These are phyloP conservation scores for Pseudogymnoascus sp. DNA, from an alignment of 2,329 filamentous ascomycete species.

Conservation along the genomic window DNA sequence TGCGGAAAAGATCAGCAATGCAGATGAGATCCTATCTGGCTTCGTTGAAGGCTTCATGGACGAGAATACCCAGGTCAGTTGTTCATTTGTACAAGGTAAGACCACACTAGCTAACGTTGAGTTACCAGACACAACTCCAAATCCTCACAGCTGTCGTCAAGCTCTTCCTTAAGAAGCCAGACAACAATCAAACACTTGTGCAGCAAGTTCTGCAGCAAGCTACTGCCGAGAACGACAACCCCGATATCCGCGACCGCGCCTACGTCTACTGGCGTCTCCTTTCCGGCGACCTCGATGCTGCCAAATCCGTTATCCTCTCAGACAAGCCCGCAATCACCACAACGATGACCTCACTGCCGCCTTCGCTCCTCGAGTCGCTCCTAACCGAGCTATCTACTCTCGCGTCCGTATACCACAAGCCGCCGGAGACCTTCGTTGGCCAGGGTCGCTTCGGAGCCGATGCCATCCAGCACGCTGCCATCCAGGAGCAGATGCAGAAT, in stretches of 20 bases:
- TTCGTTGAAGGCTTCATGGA: conserved; percentile 95
- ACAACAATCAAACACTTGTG: conserved; percentile 82
- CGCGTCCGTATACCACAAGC: conserved; percentile 97
- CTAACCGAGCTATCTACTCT: conserved; percentile 87
- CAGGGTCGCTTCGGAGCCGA: conserved; percentile 91
- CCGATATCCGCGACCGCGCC: conserved; percentile 91
- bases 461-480: conserved; percentile 88
- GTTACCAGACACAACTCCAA: conserved; percentile 78
- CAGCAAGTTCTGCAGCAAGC: conserved; percentile 91
- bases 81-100: not conserved
- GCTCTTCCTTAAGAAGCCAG: conserved; percentile 92
- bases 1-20: conserved; percentile 97
- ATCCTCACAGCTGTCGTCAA: conserved; percentile 97
- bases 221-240: conserved; percentile 93
- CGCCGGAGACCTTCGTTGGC: conserved; percentile 94
- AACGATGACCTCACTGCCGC: conserved; percentile 84
- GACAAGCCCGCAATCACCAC: conserved; percentile 91
- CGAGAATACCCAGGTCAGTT: conserved; percentile 81
- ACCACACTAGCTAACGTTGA: conserved; percentile 15
- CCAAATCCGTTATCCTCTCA: conserved; percentile 89
- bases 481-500: conserved; percentile 91
- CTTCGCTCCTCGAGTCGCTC: conserved; percentile 79
- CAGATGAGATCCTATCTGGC: conserved; percentile 82
- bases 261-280: conserved; percentile 98
- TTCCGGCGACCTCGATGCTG: conserved; percentile 82